Evolutionary conservation across 768 basidiomycete genomes (phyloP).

Genomic region (Lepiota brunneoincarnata): DNA sequence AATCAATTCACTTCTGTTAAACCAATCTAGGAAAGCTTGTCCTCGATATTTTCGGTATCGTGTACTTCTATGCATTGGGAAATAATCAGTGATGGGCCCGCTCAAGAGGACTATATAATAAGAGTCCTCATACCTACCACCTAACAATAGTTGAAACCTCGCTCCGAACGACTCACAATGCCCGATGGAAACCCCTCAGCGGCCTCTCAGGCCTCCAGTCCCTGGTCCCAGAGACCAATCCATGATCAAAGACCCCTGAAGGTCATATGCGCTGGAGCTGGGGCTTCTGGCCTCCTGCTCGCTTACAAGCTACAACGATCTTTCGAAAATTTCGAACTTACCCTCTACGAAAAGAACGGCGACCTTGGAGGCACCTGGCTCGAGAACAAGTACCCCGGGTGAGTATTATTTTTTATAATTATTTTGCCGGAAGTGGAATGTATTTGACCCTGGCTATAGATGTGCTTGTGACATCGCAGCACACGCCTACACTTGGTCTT

Average conservation of each 20-base stretch:
- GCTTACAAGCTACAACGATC: conserved; percentile 34
- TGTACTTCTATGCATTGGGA: too few relatives aligned
- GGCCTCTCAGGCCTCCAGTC: too few relatives aligned
- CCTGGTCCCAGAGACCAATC: conserved; percentile 18
- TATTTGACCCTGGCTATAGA: background rate
- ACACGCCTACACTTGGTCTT: conserved; percentile 24
- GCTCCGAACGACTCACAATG: too few relatives aligned
- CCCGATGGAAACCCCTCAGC: too few relatives aligned
- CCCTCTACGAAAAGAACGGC: conserved; percentile 31
- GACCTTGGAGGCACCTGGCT: conserved; percentile 30
- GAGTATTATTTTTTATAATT: background rate
- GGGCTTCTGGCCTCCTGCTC: conserved; percentile 31
- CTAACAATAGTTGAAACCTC: too few relatives aligned
- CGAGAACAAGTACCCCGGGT: conserved; percentile 36
- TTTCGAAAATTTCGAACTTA: conserved; percentile 29
- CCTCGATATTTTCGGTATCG: too few relatives aligned
- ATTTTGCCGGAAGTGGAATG: too few relatives aligned
- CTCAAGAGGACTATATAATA: too few relatives aligned
- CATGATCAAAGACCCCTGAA: conserved; percentile 27
- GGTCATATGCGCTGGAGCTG: conserved; percentile 30
- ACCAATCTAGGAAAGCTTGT: too few relatives aligned
- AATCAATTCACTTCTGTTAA: too few relatives aligned
- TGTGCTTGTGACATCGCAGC: conserved; percentile 22
- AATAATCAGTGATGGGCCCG: too few relatives aligned
- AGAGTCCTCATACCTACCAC: too few relatives aligned